Base-by-base conservation (phyloP, 768 basidiomycete genomes). In the Galerina marginata region DNA sequence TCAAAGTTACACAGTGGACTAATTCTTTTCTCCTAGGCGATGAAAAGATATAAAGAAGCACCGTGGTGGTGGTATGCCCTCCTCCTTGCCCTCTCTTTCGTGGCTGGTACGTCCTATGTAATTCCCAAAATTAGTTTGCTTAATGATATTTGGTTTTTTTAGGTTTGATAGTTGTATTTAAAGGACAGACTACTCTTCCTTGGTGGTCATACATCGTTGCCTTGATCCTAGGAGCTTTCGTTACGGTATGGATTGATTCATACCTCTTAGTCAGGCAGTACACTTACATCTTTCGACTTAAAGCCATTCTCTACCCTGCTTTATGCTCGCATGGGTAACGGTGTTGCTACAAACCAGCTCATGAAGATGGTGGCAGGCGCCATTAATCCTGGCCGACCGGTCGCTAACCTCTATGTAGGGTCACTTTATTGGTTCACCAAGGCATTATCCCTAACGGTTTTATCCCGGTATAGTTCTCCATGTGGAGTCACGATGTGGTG, bases 401-500 rank as follows among this genome's bases (percentile, higher is more conserved):
- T 89, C 4, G 88, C 87, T 1, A 91, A 90, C 69, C 83, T 90
- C 59, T 89, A 89, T 67, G 85, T 88, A 48, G 50, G 79, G 29
- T 2, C 69, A 15, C 38, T 36, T 20, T 50, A 2, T 20, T 23
- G 16, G 52, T 52, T 36, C 10, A 37, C 38, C 14, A 44, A n/a
- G 7, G 6, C 3, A 20, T 20, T 39, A 25, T 23, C 29, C 25
- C 15, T 25, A 10, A 23, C 39, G 26, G 37, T 6, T 48, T 12
- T 20, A 25, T 38, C 43, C 10, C 11, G 37, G 47, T 9, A 15
- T 45, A 87, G 85, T 88, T 88, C 72, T 81, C 84, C 0, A 87
- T 86, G 84, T 87, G 86, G 86, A 86, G 85, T 65, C 85, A 87
- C 62, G 85, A 86, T 63, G 81, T 86, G 48, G 75, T 89, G 39